Conservation (phyloP, 208 protist genomes). For the Leishmania martiniquensis region DNA sequence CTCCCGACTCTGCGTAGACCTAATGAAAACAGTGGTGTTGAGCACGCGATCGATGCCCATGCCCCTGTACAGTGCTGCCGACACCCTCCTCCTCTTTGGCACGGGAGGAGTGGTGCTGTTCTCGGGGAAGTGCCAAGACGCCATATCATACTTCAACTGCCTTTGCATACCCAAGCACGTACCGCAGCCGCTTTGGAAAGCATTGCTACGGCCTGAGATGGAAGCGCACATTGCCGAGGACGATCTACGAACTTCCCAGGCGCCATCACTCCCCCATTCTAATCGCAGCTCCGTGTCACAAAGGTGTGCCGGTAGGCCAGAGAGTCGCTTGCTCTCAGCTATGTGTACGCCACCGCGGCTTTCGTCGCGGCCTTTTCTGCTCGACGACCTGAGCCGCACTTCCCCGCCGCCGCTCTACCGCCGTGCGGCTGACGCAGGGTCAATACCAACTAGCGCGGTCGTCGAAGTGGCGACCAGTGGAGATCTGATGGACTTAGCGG, state of each 20-base stretch:
- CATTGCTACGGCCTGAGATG: not conserved
- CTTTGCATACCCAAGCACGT: conserved; percentile 36
- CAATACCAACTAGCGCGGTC: not conserved
- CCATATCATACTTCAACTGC: conserved; percentile 53
- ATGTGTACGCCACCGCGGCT: conserved; percentile 30
- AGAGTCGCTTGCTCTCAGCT: conserved; percentile 16
- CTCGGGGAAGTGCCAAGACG: conserved; percentile 37
- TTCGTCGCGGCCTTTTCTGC: conserved; percentile 15
- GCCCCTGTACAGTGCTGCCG: conserved; percentile 39
- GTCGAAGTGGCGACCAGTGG: conserved; percentile 30
- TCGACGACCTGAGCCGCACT: conserved; percentile 3
- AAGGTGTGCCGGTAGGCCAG: not conserved
- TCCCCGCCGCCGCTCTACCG: conserved; percentile 10
- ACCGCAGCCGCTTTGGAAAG: conserved; percentile 22
- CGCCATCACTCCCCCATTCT: not conserved
- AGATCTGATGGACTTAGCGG: conserved; percentile 52
- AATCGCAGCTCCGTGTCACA: conserved; percentile 4
- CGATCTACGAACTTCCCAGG: not conserved
- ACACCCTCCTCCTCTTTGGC: conserved; percentile 55
- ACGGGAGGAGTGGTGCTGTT: conserved; percentile 41
- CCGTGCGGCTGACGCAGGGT: not conserved
- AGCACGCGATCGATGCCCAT: conserved; percentile 38
- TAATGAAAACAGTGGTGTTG: conserved; percentile 66
- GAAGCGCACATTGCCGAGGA: not conserved
- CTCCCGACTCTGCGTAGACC: conserved; percentile 30